Percentiles rank a stretch among this genome's conserved stretches.
phyloP scores from a whole-genome alignment of 169 alveolate species.

The Plasmodium gaboni region DNA sequence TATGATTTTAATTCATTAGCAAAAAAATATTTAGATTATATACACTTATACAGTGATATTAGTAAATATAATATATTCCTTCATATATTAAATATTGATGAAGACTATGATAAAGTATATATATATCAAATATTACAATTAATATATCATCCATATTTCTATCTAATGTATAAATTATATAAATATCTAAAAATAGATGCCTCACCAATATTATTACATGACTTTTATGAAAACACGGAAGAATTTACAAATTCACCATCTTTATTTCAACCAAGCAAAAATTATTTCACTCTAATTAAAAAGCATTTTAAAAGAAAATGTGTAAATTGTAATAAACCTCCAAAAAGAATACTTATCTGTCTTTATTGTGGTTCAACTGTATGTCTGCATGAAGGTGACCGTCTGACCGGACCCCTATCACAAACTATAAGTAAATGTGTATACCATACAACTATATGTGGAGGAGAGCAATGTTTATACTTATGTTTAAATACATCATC shows the following conservation, averaged over 20 bases:
- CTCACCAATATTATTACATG: conserved; percentile 36
- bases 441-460: conserved; percentile 62
- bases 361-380: conserved; percentile 62
- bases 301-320: conserved; percentile 53
- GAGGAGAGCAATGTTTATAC: conserved; percentile 64
- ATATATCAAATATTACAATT: conserved; percentile 34
- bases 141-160: conserved; percentile 59
- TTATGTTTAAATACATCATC: conserved; percentile 58
- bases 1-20: conserved; percentile 48
- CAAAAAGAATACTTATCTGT: conserved; percentile 41
- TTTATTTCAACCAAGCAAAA: conserved; percentile 50
- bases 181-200: conserved; percentile 65
- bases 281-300: conserved; percentile 59
- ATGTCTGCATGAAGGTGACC: conserved; percentile 42
- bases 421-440: conserved; percentile 61
- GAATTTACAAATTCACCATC: conserved; percentile 36
- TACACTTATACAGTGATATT: conserved; percentile 54
- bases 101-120: conserved; percentile 31
- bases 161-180: conserved; percentile 46
- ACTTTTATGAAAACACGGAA: conserved; percentile 54
- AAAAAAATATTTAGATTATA: conserved; percentile 37
- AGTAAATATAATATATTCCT: conserved; percentile 43
- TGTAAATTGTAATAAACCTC: conserved; percentile 46
- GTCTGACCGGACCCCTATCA: conserved; percentile 20
- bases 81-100: conserved; percentile 36